Percentiles rank a stretch among this genome's conserved stretches.
phyloP scores from a whole-genome alignment of 2,329 filamentous ascomycete genomes.

The Alternaria tenuissima region DNA sequence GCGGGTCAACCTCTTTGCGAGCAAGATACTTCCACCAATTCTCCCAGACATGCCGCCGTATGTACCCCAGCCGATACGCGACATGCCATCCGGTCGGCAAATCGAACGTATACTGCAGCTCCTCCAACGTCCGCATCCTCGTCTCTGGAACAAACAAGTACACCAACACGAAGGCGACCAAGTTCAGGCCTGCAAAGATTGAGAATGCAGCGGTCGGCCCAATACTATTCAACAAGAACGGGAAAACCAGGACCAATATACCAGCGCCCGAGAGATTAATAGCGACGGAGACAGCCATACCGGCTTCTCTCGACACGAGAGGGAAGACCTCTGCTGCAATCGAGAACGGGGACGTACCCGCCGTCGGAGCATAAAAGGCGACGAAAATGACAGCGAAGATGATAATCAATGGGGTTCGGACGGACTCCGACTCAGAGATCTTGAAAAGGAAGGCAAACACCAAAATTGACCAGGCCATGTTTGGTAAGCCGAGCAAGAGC shows the following conservation, averaged over 20 bases:
- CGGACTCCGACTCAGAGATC: slow-evolving; percentile 12
- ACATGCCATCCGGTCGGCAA: slow-evolving; percentile 31
- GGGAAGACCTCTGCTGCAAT: slow-evolving; percentile 35
- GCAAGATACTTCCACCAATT: slow-evolving; percentile 30
- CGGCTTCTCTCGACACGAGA: slow-evolving; percentile 33
- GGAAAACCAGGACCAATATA: slow-evolving; percentile 49
- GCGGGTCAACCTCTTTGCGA: slow-evolving; percentile 21
- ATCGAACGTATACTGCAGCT: slow-evolving; percentile 37
- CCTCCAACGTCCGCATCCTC: slow-evolving; percentile 32
- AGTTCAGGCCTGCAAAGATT: slow-evolving; percentile 47
- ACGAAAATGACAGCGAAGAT: slow-evolving; percentile 31
- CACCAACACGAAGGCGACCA: slow-evolving; percentile 38
- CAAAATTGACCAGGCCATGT: slow-evolving; percentile 36
- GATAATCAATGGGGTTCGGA: slow-evolving; percentile 20
- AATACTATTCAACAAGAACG: slow-evolving; percentile 43
- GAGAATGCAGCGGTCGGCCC: slow-evolving; percentile 43
- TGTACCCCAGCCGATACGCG: slow-evolving; percentile 23
- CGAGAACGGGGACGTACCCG: slow-evolving; percentile 33
- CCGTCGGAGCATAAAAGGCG: slow-evolving; percentile 30
- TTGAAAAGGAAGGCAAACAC: slow-evolving; percentile 32
- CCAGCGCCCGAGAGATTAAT: slow-evolving; percentile 51
- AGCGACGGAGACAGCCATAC: slow-evolving; percentile 48
- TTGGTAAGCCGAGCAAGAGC: slow-evolving; percentile 28
- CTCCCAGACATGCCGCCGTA: slow-evolving; percentile 21
- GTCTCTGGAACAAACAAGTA: slow-evolving; percentile 43